phyloP scores from a whole-genome alignment of 495 filamentous ascomycete genomes.

The Aspergillus saccharolyticus region DNA sequence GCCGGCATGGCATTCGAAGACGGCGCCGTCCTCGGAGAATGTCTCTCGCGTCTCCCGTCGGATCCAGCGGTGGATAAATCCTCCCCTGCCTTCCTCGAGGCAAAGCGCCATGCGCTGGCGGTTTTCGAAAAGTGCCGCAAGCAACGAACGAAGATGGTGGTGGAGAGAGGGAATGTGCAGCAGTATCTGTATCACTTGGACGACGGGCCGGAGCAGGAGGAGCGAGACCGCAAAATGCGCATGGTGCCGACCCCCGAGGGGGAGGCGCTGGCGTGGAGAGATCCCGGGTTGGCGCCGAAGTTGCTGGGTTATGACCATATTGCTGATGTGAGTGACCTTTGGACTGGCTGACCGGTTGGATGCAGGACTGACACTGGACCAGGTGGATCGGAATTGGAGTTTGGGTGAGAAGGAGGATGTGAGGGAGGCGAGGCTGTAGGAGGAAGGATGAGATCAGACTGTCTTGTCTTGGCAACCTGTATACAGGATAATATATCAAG shows the following conservation, averaged over 20 bases:
- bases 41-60: conserved; percentile 35
- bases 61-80: conserved; percentile 19
- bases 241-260: conserved; percentile 42
- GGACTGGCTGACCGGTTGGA: not conserved
- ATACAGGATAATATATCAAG: too few relatives aligned
- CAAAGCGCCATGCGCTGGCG: conserved; percentile 35
- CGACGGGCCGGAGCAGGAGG: conserved; percentile 45
- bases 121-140: conserved; percentile 45
- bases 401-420: not conserved
- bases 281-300: conserved; percentile 39
- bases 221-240: conserved; percentile 41
- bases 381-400: conserved; percentile 10
- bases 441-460: too few relatives aligned
- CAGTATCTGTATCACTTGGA: conserved; percentile 48
- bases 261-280: conserved; percentile 43
- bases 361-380: not conserved
- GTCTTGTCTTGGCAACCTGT: too few relatives aligned
- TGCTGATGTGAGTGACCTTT: conserved; percentile 26
- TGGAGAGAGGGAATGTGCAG: conserved; percentile 43
- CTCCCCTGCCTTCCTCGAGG: conserved; percentile 21
- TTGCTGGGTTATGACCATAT: conserved; percentile 43
- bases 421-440: not conserved
- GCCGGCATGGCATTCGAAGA: conserved; percentile 48
- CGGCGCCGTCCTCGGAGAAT: conserved; percentile 46
- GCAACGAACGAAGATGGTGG: conserved; percentile 40